These are phyloP conservation scores for Vickermania ingenoplastis DNA, from an alignment of 208 protist species.

Conservation along the genomic window DNA sequence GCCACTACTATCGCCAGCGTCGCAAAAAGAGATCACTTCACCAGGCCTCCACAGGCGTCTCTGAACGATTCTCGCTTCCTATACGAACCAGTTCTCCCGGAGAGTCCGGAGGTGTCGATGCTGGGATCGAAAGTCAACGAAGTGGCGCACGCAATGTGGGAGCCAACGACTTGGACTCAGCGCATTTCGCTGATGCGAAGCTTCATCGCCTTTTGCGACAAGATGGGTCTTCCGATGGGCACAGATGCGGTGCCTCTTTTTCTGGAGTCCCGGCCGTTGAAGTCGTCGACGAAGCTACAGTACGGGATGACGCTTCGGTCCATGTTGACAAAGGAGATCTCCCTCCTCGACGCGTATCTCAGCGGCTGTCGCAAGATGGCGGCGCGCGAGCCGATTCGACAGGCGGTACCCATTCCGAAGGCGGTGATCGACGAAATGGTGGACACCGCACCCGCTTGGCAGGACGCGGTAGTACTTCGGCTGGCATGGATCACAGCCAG, in stretches of 20 bases:
- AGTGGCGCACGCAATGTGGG: background rate
- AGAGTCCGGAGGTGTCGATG: background rate
- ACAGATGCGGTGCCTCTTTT: background rate
- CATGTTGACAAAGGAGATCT: conserved; percentile 3
- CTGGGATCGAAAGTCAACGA: background rate
- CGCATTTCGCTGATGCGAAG: background rate
- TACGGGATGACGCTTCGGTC: conserved; percentile 1
- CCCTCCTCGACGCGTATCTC: background rate
- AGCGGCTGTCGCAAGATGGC: background rate
- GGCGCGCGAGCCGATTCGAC: background rate
- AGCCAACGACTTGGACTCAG: background rate
- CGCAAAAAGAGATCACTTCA: too few relatives aligned
- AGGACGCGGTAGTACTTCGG: background rate
- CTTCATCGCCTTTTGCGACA: background rate
- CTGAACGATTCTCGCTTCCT: too few relatives aligned
- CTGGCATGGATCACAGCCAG: conserved; percentile 2
- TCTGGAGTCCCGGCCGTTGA: background rate
- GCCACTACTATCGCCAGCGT: too few relatives aligned
- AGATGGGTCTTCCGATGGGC: background rate
- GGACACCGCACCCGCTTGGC: background rate
- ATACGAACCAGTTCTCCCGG: too few relatives aligned
- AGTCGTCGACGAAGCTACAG: background rate
- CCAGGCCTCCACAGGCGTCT: too few relatives aligned
- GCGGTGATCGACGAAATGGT: background rate
- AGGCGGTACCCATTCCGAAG: background rate